phyloP scores from a whole-genome alignment of 306 rosid species.

The Prunus campanulata region DNA sequence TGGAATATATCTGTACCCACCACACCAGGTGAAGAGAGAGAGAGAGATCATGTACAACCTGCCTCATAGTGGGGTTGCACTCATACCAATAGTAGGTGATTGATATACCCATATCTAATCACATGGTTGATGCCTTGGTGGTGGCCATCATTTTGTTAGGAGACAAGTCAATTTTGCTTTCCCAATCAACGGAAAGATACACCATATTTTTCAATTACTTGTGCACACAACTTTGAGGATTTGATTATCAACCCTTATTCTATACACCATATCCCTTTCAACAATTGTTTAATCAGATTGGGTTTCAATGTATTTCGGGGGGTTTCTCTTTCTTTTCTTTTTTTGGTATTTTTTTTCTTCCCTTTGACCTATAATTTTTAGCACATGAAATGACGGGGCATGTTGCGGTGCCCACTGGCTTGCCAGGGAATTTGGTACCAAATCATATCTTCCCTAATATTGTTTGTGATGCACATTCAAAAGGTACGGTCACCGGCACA shows the following conservation, averaged over 20 bases:
- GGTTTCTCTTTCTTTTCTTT: background rate
- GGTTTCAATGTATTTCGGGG: conserved; percentile 22
- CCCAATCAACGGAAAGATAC: conserved; percentile 7
- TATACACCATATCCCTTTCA: background rate
- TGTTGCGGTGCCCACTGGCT: background rate
- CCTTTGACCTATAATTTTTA: background rate
- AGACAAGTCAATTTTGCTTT: conserved; percentile 18
- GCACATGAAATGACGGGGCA: background rate
- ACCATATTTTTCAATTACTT: background rate
- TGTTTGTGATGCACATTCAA: background rate
- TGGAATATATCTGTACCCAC: background rate
- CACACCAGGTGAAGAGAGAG: background rate
- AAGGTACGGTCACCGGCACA: background rate
- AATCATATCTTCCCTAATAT: background rate
- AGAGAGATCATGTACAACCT: conserved; percentile 14
- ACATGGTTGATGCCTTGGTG: background rate
- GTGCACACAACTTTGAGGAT: conserved; percentile 3
- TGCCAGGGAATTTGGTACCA: background rate
- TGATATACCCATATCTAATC: background rate
- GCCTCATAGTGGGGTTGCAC: background rate
- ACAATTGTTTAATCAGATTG: conserved; percentile 23
- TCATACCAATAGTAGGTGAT: background rate
- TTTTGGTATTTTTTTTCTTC: background rate
- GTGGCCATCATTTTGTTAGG: conserved; percentile 11
- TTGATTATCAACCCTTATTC: background rate